Evolutionary conservation across 1,139 yeast species (phyloP), one percentile per base, ranked within the genome.

Genomic region (Pneumocystis oryctolagi): DNA sequence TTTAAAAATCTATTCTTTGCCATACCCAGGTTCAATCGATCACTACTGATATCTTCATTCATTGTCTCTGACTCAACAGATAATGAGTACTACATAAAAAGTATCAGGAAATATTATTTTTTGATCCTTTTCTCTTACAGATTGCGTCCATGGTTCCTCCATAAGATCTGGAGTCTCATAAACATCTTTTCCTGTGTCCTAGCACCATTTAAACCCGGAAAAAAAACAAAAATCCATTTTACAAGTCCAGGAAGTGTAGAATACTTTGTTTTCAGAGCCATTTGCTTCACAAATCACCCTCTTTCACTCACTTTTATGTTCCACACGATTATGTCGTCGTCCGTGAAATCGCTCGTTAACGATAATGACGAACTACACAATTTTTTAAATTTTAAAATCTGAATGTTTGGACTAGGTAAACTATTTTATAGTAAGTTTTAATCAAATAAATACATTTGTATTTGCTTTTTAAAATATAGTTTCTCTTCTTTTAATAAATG

Each of bases 381-480:
- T 47, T 47, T 42, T 42, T 47, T 2, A 47, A 25, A 47, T 18
- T 25, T 20, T 47, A 28, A 47, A 47, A n/a, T 5, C 20, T 12
- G 4, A 12, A 82, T 85, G 83, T 86, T 86, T 74, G 92, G 92
- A 47, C 75, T 86, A 61, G 92, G 92, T 28, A 79, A 81, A 67
- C 74, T 86, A 58, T 79, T 84, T 68, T 86, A 85, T 73, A 78
- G 83, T 79, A 70, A 59, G 81, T 70, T 37, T 16, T 31, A 12
- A 47, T 2, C 16, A 9, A 14, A 25, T 25, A 9, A 25, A 9
- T 5, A 25, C 1, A 8, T 47, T 47, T 14, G 8, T 1, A 12
- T 25, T 1, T 5, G 14, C 16, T 37, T 39, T n/a, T 14, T 9
- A 8, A 34, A 32, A 59, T 25, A 35, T 39, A 69, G 70, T 69